These are phyloP conservation scores for Alternaria longipes DNA, from an alignment of 2,329 filamentous ascomycete species.

Conservation along the genomic window DNA sequence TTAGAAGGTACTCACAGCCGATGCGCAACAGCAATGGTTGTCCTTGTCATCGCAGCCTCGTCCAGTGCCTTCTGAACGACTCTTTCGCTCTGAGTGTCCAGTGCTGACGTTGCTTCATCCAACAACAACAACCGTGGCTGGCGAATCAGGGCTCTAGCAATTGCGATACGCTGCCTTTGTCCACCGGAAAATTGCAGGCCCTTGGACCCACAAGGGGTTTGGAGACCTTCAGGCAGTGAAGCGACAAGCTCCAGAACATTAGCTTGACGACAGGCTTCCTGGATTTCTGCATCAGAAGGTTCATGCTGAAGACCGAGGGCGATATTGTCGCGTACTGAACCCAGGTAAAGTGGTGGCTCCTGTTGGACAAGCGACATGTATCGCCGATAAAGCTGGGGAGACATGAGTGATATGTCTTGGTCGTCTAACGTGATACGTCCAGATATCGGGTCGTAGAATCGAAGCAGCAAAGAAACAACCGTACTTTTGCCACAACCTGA, in stretches of 20 bases:
- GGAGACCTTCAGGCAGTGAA: conserved; percentile 41
- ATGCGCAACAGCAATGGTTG: conserved; percentile 54
- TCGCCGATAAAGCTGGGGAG: conserved; percentile 67
- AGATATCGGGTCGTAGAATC: conserved; percentile 81
- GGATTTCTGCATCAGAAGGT: not conserved
- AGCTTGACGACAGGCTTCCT: conserved; percentile 20
- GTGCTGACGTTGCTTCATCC: conserved; percentile 63
- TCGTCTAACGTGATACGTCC: conserved; percentile 83
- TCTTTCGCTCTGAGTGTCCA: conserved; percentile 35
- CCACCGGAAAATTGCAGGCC: conserved; percentile 75
- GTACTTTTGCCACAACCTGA: conserved; percentile 93
- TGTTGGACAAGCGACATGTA: conserved; percentile 87
- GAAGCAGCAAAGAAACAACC: conserved; percentile 85
- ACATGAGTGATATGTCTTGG: conserved; percentile 61
- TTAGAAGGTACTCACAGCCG: conserved; percentile 56
- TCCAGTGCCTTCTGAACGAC: conserved; percentile 60
- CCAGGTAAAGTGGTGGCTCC: conserved; percentile 91
- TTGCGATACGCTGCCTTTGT: conserved; percentile 79
- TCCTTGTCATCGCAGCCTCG: conserved; percentile 53
- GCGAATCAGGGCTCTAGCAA: conserved; percentile 73
- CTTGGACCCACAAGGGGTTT: conserved; percentile 35
- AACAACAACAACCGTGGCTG: conserved; percentile 66
- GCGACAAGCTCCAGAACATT: conserved; percentile 44
- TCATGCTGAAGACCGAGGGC: not conserved
- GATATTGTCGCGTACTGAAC: conserved; percentile 87